phyloP scores from a whole-genome alignment of 805 yeast genomes.

The Ogataea minuta region DNA sequence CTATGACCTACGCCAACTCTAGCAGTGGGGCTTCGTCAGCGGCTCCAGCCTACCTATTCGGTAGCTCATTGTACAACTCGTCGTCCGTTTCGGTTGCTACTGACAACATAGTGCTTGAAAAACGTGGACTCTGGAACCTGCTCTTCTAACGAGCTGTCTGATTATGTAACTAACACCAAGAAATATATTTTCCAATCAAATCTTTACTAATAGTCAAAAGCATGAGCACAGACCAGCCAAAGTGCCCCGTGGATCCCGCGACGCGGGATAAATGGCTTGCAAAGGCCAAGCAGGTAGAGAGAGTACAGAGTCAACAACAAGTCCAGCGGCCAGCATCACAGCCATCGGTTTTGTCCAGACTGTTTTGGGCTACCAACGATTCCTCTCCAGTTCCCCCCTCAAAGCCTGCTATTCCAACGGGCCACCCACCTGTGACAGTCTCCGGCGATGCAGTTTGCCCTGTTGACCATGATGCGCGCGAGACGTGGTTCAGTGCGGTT shows the following conservation, averaged over 20 bases:
- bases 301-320: constrained; percentile 10
- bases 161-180: constrained; percentile 3
- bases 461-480: constrained; percentile 13
- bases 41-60: too few relatives aligned
- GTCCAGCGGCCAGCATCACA: not conserved
- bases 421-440: constrained; percentile 2
- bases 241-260: constrained; percentile 71
- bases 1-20: constrained; percentile 4
- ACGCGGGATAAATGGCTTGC: constrained; percentile 59
- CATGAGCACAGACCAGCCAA: constrained; percentile 28
- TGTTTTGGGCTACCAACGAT: constrained; percentile 11
- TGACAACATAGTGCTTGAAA: constrained; percentile 13
- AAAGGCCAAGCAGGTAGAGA: constrained; percentile 26
- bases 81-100: constrained; percentile 15
- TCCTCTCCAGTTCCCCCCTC: not conserved
- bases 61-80: constrained; percentile 13
- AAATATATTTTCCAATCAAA: constrained; percentile 16
- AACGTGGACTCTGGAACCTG: constrained; percentile 24
- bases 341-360: constrained; percentile 1
- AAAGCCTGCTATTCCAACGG: not conserved
- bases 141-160: constrained; percentile 10
- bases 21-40: constrained; percentile 3
- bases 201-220: constrained; percentile 16
- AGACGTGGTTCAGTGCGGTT: constrained; percentile 9
- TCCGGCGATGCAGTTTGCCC: constrained; percentile 3